Base-by-base conservation (phyloP, 2,329 filamentous ascomycete genomes). In the Cercospora janseana region DNA sequence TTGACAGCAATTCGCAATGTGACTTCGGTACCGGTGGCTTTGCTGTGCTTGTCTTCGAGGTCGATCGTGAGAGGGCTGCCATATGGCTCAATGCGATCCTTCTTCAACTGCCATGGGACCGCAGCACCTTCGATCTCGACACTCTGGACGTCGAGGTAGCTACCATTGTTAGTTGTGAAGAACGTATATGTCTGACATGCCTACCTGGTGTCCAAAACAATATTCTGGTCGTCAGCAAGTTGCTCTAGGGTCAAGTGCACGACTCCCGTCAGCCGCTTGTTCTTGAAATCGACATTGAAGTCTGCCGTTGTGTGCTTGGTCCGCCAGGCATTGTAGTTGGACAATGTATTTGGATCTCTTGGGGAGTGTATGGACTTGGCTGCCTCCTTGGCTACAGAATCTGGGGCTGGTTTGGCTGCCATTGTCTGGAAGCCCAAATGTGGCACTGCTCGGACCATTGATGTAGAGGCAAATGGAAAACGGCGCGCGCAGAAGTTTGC, bases 271-370 rank as follows among this genome's bases (percentile, higher is more conserved):
- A 97, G 78, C 47, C 80, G 78, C 75, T 89, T 87, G 65, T 82
- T 78, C 54, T 86, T 80, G 68, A 97, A 98, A 64, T 95, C 83
- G 61, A 97, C 84, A 60, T 83, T 82, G 64, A 96, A 82, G 69
- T 87, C 83, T 51, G 88, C 87, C 15, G 81, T 85, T 15, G 89
- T 93, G 73, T 96, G 90, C 67, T 79, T 83, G 13, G 88, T 95
- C 54, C 81, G 77, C 83, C 89, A 96, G 49, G 86, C 83, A 69
- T 88, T 83, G 72, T 96, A 96, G 75, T 97, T 97, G 66, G 88
- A 87, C 52, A 93, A 74, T 20, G 93, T 96, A 69, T 90, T 94
- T 46, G 90, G 90, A 72, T 97, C 92, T 55, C 67, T 55, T 6
- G 60, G 63, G 28, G 62, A 52, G 40, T 67, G 64, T 10, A 69